Percentiles rank a stretch among this genome's conserved stretches.
Evolutionary conservation across 164 flowering plant species (phyloP).

Genomic region (Malania oleifera): DNA sequence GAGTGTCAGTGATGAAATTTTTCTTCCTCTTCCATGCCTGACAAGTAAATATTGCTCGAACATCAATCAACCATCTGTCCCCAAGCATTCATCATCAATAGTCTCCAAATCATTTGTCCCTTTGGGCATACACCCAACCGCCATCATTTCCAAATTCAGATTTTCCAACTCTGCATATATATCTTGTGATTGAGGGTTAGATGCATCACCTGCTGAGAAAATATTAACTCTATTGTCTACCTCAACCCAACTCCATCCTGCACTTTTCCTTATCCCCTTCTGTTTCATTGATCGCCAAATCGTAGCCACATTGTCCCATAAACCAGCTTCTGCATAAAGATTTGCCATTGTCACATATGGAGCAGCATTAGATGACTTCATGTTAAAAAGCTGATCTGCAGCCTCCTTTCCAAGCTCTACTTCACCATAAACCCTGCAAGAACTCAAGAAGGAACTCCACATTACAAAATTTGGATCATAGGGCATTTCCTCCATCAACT

Average conservation of each 20-base stretch:
- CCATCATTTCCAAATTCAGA: constrained; percentile 23
- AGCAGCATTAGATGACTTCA: constrained; percentile 28
- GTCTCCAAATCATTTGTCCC: background rate
- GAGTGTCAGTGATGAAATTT: too few relatives aligned
- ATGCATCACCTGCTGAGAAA: constrained; percentile 22
- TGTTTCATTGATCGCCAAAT: constrained; percentile 30
- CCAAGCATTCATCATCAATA: constrained; percentile 5
- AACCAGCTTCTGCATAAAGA: constrained; percentile 39
- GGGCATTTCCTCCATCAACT: constrained; percentile 46
- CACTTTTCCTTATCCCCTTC: constrained; percentile 24
- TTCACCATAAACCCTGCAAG: constrained; percentile 38
- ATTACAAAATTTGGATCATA: constrained; percentile 35
- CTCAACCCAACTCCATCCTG: constrained; percentile 50
- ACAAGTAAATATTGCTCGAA: too few relatives aligned
- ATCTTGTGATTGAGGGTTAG: constrained; percentile 20
- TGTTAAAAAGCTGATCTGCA: constrained; percentile 26
- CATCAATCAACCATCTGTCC: too few relatives aligned
- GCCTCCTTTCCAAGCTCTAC: constrained; percentile 39
- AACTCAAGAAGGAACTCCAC: constrained; percentile 44
- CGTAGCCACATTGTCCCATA: constrained; percentile 32
- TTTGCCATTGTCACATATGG: constrained; percentile 35
- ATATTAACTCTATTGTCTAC: constrained; percentile 23
- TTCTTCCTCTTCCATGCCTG: too few relatives aligned
- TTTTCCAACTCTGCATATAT: constrained; percentile 24
- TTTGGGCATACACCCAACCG: constrained; percentile 9